Evolutionary conservation across 768 basidiomycete genomes (phyloP), one percentile per base, ranked within the genome.

Genomic region (Inosperma sp.): DNA sequence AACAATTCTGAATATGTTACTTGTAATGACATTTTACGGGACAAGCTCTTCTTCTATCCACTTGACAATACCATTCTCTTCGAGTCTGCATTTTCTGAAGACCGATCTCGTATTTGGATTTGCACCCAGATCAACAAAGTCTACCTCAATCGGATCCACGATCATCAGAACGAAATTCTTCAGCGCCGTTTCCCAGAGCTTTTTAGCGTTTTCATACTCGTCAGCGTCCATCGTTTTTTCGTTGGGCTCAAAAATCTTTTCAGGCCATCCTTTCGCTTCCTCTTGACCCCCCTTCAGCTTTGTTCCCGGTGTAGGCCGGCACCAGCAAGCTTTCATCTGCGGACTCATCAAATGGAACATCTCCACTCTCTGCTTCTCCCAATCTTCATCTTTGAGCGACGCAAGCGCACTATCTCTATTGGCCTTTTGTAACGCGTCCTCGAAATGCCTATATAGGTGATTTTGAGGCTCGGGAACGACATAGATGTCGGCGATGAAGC

Each of bases 261-360:
- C 61, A 8, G 86, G 87, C 86, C 88, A 88, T 55, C 66, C 69
- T 54, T 79, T 76, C 51, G 78, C 73, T 4, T 75, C 78, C 21
- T 45, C 30, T 10, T 34, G 30, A 33, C 44, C 31, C 7, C 76
- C 76, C 10, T 62, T 46, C 36, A 89, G 60, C 10, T 60, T 67
- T 4, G 70, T 73, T 0, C 89, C 92, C 0, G 88, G 86, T 0
- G 72, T 61, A 3, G 88, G 87, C 3, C 83, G 72, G 54, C 78
- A 81, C 82, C 87, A 93, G 34, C 71, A 72, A 19, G 89, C 89
- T 55, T 78, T 81, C 80, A 90, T 79, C 40, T 72, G 66, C 2
- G 71, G 74, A 36, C 76, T 76, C 74, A 92, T 75, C 40, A 53
- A 65, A 51, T 77, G 73, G 63, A 88, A 93, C 26, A 77, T 62